Evolutionary conservation across 345 rosid species (phyloP), one percentile per base, ranked within the genome.

Genomic region (Excoecaria cochinchinensis): DNA sequence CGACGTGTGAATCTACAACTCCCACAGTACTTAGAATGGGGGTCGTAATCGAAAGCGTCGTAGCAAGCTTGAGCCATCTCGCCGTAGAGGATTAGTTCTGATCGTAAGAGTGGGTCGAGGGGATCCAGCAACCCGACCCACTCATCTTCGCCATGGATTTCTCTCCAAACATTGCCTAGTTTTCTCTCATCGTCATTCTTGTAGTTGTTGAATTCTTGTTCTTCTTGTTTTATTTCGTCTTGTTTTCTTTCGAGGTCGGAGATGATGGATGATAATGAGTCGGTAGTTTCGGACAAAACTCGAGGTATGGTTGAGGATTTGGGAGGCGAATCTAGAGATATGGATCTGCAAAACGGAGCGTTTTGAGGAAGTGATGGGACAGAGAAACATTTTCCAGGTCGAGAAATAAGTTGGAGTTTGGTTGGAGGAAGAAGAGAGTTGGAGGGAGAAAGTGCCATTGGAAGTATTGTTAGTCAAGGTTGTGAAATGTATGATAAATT

Each of bases 61-160:
- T 92, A 92, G 74, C 93, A 88, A 7, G 97, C 90, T 21, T 90
- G 93, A 0, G 96, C 92, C 93, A 92, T 86, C 85, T 94, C 98
- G 10, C 98, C 98, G 76, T 92, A 94, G 3, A 94, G 91, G 69
- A 94, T 88, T 7, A 94, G 83, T 67, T 94, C 98, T 6, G 97
- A 84, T 48, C 97, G 86, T 2, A 94, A 68, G 42, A 90, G 81
- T 17, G 94, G 93, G 57, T 94, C 94, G 82, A 92, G 82, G 0
- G 96, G 97, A 46, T 94, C 96, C 21, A 91, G 83, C 79, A 92
- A 40, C 65, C 91, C 94, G 2, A 74, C 84, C 97, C 98, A 89
- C 48, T 89, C 96, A 21, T 89, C 90, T 74, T 87, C 69, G 31
- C 98, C 98, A 64, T 94, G 94, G 79, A 92, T 85, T 78, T 92